A percentile compares a stretch with the other conserved stretches of the same genome.
Conservation (phyloP, 1,139 yeast genomes). For the Suhomyces terraborum region DNA sequence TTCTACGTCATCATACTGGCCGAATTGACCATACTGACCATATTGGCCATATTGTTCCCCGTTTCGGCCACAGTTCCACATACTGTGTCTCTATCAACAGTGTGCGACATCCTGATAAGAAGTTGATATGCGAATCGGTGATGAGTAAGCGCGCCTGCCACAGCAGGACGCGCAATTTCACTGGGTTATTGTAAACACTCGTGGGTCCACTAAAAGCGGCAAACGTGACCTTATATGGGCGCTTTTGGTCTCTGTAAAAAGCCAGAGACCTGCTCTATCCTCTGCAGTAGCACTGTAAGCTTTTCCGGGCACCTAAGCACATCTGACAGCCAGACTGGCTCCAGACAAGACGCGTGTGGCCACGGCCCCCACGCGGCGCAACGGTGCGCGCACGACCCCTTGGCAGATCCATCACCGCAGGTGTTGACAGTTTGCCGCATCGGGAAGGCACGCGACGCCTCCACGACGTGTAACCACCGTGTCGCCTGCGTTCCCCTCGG, state of each 20-base stretch:
- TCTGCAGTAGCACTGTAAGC: too few species aligned
- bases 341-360: neutral
- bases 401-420: neutral
- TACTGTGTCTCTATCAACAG: too few species aligned
- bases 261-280: too few species aligned
- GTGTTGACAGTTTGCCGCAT: slow-evolving; percentile 10
- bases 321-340: too few species aligned
- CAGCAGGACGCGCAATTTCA: slow-evolving; percentile 5
- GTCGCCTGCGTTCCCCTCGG: neutral
- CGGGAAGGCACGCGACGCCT: slow-evolving; percentile 7
- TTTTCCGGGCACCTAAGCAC: too few species aligned
- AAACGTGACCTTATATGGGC: neutral
- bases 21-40: too few species aligned
- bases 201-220: neutral
- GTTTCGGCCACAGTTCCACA: too few species aligned
- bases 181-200: neutral
- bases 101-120: slow-evolving; percentile 1
- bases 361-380: neutral
- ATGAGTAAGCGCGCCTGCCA: slow-evolving; percentile 4
- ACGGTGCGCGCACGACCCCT: neutral
- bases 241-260: neutral
- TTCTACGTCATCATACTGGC: too few species aligned
- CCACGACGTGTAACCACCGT: neutral
- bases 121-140: slow-evolving; percentile 8
- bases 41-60: too few species aligned